A percentile compares a stretch with the other conserved stretches of the same genome.
phyloP scores from a whole-genome alignment of 2,329 filamentous ascomycete species.

The Pseudogymnoascus sp. region DNA sequence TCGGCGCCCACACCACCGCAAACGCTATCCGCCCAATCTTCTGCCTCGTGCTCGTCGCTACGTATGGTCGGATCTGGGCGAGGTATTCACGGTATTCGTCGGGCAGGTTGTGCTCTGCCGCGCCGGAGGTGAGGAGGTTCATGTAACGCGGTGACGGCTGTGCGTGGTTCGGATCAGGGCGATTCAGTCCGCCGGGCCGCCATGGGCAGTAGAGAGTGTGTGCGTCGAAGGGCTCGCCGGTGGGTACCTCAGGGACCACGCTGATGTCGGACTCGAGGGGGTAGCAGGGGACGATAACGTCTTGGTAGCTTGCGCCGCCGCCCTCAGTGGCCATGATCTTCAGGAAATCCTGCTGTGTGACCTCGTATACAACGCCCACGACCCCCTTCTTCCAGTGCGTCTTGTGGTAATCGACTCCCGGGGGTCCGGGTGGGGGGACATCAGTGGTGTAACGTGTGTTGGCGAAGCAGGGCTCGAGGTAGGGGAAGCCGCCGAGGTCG shows the following conservation, averaged over 20 bases:
- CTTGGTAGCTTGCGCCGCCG: slow-evolving; percentile 75
- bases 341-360: slow-evolving; percentile 73
- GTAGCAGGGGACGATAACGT: slow-evolving; percentile 74
- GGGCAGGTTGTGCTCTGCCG: slow-evolving; percentile 72
- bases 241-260: slow-evolving; percentile 58
- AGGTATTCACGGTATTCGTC: slow-evolving; percentile 72
- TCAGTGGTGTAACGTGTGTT: slow-evolving; percentile 58
- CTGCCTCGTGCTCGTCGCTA: slow-evolving; percentile 60
- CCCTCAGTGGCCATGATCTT: slow-evolving; percentile 89
- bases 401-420: slow-evolving; percentile 39
- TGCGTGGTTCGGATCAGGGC: slow-evolving; percentile 65
- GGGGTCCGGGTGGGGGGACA: slow-evolving; percentile 25
- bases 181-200: slow-evolving; percentile 25
- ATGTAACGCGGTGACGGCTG: slow-evolving; percentile 82
- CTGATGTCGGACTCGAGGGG: slow-evolving; percentile 52
- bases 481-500: slow-evolving; percentile 78
- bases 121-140: slow-evolving; percentile 71
- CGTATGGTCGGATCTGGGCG: slow-evolving; percentile 61
- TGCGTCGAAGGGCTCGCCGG: slow-evolving; percentile 64
- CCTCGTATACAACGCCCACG: slow-evolving; percentile 91
- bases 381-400: slow-evolving; percentile 72
- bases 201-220: slow-evolving; percentile 74
- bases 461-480: slow-evolving; percentile 86
- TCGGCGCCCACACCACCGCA: slow-evolving; percentile 50
- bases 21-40: slow-evolving; percentile 58